phyloP scores from a whole-genome alignment of 177 flowering plant genomes.

The Vitis hybrid region DNA sequence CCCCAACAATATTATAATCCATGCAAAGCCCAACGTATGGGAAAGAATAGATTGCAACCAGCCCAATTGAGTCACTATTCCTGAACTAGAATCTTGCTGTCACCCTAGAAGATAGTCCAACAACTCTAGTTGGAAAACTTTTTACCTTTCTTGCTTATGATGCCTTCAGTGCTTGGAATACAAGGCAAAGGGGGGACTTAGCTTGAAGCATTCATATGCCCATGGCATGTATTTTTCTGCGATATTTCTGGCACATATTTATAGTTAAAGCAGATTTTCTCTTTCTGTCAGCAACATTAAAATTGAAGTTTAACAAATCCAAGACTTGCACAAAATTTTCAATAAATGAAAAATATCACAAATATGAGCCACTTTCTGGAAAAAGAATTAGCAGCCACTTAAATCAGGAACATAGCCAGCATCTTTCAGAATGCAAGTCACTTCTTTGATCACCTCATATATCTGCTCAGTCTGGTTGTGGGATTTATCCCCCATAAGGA shows the following conservation, averaged over 20 bases:
- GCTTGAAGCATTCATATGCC: no score
- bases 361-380: not conserved
- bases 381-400: constrained; percentile 6
- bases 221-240: no score
- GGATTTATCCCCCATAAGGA: constrained; percentile 59
- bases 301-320: not conserved
- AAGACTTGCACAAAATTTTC: not conserved
- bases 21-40: not conserved
- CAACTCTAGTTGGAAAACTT: not conserved
- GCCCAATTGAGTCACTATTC: not conserved
- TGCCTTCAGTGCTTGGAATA: no score
- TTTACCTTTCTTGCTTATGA: no score
- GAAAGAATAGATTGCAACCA: not conserved
- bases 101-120: not conserved
- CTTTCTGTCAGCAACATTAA: not conserved
- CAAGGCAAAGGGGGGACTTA: no score
- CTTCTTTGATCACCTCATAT: constrained; percentile 33
- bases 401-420: constrained; percentile 51
- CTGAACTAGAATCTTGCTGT: not conserved
- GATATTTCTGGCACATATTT: not conserved
- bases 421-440: constrained; percentile 47
- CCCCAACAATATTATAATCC: not conserved
- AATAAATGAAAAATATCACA: not conserved
- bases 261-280: not conserved
- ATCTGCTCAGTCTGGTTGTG: constrained; percentile 45